A percentile compares a stretch with the other conserved stretches of the same genome.
phyloP scores from a whole-genome alignment of 108 stramenopile species.

The Conticribra weissflogii region DNA sequence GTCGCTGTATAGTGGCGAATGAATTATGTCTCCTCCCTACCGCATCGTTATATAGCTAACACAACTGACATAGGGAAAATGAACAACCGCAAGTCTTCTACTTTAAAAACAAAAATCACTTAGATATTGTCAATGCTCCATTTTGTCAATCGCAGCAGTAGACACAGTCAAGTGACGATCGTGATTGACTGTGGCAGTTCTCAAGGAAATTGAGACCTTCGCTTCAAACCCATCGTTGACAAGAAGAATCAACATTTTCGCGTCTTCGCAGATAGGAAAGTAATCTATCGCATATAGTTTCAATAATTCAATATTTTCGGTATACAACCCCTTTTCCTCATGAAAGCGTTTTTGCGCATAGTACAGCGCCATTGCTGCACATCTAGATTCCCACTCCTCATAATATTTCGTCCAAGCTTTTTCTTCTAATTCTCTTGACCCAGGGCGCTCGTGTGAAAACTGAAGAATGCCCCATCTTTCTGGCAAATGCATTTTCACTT shows the following conservation, averaged over 20 bases:
- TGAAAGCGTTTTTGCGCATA: conserved; percentile 68
- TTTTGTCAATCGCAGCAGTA: background rate
- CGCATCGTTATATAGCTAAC: no score
- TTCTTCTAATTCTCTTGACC: background rate
- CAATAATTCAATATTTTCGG: conserved; percentile 25
- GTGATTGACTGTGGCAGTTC: conserved; percentile 39
- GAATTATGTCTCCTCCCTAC: no score
- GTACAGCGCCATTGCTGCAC: conserved; percentile 86
- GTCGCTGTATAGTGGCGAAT: no score
- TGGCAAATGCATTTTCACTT: conserved; percentile 47
- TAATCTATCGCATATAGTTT: conserved; percentile 22
- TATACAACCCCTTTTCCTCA: conserved; percentile 30
- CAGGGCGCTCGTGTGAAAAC: conserved; percentile 40
- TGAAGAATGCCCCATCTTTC: conserved; percentile 45
- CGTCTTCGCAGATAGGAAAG: conserved; percentile 30
- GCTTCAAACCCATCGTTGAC: conserved; percentile 31
- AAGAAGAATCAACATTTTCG: conserved; percentile 17
- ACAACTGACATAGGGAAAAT: no score
- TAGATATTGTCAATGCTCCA: background rate
- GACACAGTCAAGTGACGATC: conserved; percentile 40
- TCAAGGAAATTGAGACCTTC: conserved; percentile 9
- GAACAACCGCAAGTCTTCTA: no score
- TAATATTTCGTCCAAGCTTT: conserved; percentile 10
- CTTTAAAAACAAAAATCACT: no score
- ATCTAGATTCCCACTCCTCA: conserved; percentile 64